Evolutionary conservation across 2,329 filamentous ascomycete genomes (phyloP), one percentile per base, ranked within the genome.

Genomic region (Dendryphion nanum): DNA sequence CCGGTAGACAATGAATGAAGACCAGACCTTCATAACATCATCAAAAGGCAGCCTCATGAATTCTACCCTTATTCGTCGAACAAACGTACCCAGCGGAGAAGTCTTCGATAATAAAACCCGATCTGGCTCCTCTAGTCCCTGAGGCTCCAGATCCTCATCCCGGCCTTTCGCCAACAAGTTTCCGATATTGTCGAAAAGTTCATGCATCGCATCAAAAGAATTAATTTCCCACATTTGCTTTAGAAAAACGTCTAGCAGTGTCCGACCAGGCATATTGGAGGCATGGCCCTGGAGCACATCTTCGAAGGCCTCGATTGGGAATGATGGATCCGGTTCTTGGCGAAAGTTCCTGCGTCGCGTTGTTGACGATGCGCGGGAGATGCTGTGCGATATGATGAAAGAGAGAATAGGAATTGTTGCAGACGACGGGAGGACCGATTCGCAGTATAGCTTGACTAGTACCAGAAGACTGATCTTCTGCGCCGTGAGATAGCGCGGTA

Each of bases 191-290:
- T 77, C 75, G 57, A 95, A 87, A 62, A 95, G 91, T 2, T 74
- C 72, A 55, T 90, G 81, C n/a, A 97, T 69, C 0, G 82, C 79
- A 66, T 97, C 81, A 8, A 94, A 77, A 15, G 85, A 91, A 57
- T 90, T 82, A 48, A 97, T 80, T 13, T 77, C 75, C 91, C 93
- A 97, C 17, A 97, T 71, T 46, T 82, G 84, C 38, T 80, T 78
- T 10, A 97, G 75, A 40, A 96, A 87, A 2, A 85, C 71, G 58
- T 97, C 89, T 81, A 90, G 93, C n/a, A 96, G 69, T n/a, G 79
- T 84, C 33, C 86, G 78, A 3, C 89, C 89, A 0, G 89, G 85
- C 40, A 88, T 69, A 6, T 65, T 73, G 1, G 76, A 78, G 10
- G 66, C 53, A 45, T 69, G 71, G 21, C 44, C 38, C 16, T 68